phyloP scores from a whole-genome alignment of 2,329 filamentous ascomycete genomes.

The Dactylellina parvicollis region DNA sequence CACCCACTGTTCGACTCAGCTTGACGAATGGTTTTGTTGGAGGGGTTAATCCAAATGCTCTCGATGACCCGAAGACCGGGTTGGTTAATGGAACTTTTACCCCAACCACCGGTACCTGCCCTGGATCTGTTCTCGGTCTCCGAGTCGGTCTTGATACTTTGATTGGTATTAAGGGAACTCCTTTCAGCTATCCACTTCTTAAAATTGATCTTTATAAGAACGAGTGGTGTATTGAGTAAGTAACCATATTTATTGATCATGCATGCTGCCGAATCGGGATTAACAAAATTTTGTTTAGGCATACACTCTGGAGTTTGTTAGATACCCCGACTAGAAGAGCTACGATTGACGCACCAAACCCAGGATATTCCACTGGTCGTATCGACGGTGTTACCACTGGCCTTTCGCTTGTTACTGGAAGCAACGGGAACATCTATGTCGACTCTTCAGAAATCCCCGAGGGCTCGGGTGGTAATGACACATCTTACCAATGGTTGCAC shows the following conservation, averaged over 20 bases:
- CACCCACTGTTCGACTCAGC: slow-evolving; percentile 32
- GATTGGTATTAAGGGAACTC: slow-evolving; percentile 34
- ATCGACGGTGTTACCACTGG: not conserved
- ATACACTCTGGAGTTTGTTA: slow-evolving; percentile 12
- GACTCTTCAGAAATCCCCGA: slow-evolving; percentile 22
- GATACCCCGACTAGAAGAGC: slow-evolving; percentile 23
- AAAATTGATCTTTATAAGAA: slow-evolving; percentile 40
- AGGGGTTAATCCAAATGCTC: not conserved
- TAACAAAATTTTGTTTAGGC: slow-evolving; percentile 17
- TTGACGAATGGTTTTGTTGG: slow-evolving; percentile 26
- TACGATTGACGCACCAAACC: slow-evolving; percentile 4
- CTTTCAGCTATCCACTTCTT: slow-evolving; percentile 25
- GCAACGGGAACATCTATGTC: slow-evolving; percentile 46
- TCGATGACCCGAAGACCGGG: slow-evolving; percentile 8
- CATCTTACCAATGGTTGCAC: slow-evolving; percentile 37
- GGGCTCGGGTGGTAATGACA: slow-evolving; percentile 23
- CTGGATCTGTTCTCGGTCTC: slow-evolving; percentile 34
- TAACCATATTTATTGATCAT: too few species aligned
- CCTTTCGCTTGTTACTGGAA: slow-evolving; percentile 28
- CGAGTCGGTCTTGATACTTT: slow-evolving; percentile 42
- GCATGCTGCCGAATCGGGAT: too few species aligned
- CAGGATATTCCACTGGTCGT: slow-evolving; percentile 26
- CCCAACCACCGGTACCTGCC: slow-evolving; percentile 26
- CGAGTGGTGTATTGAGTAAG: slow-evolving; percentile 50
- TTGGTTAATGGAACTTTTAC: slow-evolving; percentile 31